Base-by-base conservation (phyloP, 805 yeast genomes). In the Metschnikowia baotianmanensis region DNA sequence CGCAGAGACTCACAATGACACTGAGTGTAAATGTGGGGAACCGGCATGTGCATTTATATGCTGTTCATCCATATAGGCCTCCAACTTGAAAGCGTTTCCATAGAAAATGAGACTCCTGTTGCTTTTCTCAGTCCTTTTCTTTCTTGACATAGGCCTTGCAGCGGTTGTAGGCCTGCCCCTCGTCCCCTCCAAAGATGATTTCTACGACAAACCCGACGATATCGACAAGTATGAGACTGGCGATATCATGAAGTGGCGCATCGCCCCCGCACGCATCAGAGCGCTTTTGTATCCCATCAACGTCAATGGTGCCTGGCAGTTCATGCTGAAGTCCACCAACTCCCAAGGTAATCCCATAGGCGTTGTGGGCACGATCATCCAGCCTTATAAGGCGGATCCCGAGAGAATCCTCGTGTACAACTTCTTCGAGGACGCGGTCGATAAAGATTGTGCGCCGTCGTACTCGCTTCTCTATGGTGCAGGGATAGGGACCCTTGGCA, bases 321-420 rank as follows among this genome's bases (percentile, higher is more conserved):
- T 53, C 15, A 36, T 53, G 28, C 48, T 55, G 12, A 45, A 57
- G 16, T 50, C 61, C 3, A 42, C 48, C 8, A 52, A 53, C 37
- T 37, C 52, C 2, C 27, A 33, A 6, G 58, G 55, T 1, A 39
- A 50, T 9, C 43, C 58, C 6, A 50, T 39, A 7, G 58, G 57
- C 36, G n/a, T n/a, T n/a, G n/a, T n/a, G n/a, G n/a, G n/a, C n/a
- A n/a, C n/a, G n/a, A n/a, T n/a, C n/a, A n/a, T 53, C 11, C 44
- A 51, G 27, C 60, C 60, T 5, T 46, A 47, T 41, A 47, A 53
- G 29, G 55, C 59, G 5, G 56, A 53, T 38, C 49, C 57, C 12
- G 29, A 36, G 20, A 55, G 52, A 41, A 15, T 55, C n/a, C n/a
- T n/a, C n/a, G n/a, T n/a, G n/a, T n/a, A n/a, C n/a, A n/a, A n/a